Percentiles rank a stretch among this genome's conserved stretches.
These are phyloP conservation scores for Coelastrella sp. DNA, from an alignment of 139 green algal genomes.

Conservation along the genomic window DNA sequence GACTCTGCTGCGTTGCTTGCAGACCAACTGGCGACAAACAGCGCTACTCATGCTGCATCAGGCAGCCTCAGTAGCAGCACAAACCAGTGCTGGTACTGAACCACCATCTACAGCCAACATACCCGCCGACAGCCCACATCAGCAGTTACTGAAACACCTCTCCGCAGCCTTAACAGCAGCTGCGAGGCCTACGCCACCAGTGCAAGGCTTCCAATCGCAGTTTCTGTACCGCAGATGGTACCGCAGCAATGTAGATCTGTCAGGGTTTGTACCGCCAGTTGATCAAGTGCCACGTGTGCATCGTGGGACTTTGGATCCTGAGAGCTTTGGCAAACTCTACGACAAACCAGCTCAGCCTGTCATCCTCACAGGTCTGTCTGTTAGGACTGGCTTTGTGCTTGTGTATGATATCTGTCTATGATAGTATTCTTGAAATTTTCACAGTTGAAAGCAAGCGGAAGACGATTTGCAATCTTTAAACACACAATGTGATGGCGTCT, in stretches of 20 bases:
- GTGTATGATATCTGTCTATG: too few species aligned
- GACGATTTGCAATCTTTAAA: too few species aligned
- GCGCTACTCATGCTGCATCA: slow-evolving; percentile 9
- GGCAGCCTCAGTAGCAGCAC: slow-evolving; percentile 10
- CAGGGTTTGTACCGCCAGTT: slow-evolving; percentile 1
- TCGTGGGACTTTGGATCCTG: background rate
- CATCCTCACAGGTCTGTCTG: background rate
- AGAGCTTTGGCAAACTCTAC: background rate
- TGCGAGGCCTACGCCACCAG: background rate
- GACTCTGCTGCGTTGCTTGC: background rate
- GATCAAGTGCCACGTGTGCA: slow-evolving; percentile 33
- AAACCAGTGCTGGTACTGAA: background rate
- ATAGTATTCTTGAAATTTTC: too few species aligned
- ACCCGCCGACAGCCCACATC: background rate
- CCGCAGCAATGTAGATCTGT: slow-evolving; percentile 22
- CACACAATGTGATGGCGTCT: too few species aligned
- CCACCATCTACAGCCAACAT: background rate
- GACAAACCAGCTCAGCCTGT: slow-evolving; percentile 16
- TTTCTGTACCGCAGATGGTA: slow-evolving; percentile 34
- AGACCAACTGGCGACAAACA: slow-evolving; percentile 25
- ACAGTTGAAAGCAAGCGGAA: too few species aligned
- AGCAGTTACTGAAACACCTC: background rate
- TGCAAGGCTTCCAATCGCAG: slow-evolving; percentile 9
- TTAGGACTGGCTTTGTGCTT: too few species aligned
- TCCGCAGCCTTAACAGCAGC: background rate